phyloP scores from a whole-genome alignment of 257 asterid genomes.

The Solanum bukasovii region DNA sequence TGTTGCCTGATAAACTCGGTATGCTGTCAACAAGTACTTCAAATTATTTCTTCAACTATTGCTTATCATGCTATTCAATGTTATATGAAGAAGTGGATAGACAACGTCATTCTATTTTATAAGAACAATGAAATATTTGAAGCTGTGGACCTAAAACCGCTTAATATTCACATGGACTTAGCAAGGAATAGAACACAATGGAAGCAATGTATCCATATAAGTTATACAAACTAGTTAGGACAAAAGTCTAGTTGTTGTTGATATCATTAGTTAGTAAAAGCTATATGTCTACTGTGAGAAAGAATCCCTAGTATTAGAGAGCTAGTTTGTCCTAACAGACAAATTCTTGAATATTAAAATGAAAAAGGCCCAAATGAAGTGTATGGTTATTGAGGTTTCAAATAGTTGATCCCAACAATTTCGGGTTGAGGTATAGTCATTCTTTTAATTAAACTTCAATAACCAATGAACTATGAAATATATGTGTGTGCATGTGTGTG shows the following conservation, averaged over 20 bases:
- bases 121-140: not conserved
- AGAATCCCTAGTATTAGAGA: not conserved
- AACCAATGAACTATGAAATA: not conserved
- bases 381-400: not conserved
- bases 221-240: not conserved
- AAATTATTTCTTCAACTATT: not conserved
- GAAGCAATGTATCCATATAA: not conserved
- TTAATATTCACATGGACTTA: not conserved
- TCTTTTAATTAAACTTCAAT: not conserved
- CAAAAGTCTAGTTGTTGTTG: not conserved
- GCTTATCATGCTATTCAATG: not conserved
- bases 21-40: not conserved
- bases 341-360: not conserved
- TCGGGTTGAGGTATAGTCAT: not conserved
- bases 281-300: not conserved
- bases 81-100: not conserved
- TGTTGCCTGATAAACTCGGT: not conserved
- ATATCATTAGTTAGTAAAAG: not conserved
- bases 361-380: not conserved
- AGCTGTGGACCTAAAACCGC: not conserved
- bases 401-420: not conserved
- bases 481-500: not conserved
- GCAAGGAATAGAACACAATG: not conserved
- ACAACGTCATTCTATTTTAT: not conserved
- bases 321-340: not conserved